These are phyloP conservation scores for Fusarium musae DNA, from an alignment of 2,329 filamentous ascomycete genomes.

Conservation along the genomic window DNA sequence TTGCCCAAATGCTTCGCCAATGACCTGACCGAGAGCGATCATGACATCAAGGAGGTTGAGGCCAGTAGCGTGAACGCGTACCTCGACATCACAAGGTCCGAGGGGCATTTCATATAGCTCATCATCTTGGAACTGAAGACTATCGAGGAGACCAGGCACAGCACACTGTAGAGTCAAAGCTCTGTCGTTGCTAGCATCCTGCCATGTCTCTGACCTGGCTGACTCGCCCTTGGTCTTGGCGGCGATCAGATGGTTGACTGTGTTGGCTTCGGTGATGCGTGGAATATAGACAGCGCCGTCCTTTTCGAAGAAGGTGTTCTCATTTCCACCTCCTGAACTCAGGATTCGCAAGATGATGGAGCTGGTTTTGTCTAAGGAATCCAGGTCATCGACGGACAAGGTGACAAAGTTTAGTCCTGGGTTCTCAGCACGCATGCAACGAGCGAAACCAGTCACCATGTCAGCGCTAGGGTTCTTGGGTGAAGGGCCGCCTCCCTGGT, in stretches of 20 bases:
- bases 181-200: background rate
- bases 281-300: slow-evolving; percentile 1
- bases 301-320: slow-evolving; percentile 3
- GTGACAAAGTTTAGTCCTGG: background rate
- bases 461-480: background rate
- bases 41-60: slow-evolving; percentile 5
- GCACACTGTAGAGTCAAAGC: background rate
- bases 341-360: background rate
- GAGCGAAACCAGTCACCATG: slow-evolving; percentile 6
- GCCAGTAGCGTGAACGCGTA: background rate
- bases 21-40: slow-evolving; percentile 5
- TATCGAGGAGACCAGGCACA: slow-evolving; percentile 7
- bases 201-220: background rate
- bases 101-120: slow-evolving; percentile 6
- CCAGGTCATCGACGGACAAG: background rate
- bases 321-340: background rate
- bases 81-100: background rate
- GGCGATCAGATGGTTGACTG: slow-evolving; percentile 1
- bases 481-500: background rate
- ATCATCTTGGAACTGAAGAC: slow-evolving; percentile 6
- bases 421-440: slow-evolving; percentile 6
- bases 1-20: background rate
- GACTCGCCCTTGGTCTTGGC: background rate
- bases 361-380: background rate
- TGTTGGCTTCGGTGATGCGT: slow-evolving; percentile 2